Conservation (phyloP, 2,329 filamentous ascomycete genomes). For the Trichoderma sp. region DNA sequence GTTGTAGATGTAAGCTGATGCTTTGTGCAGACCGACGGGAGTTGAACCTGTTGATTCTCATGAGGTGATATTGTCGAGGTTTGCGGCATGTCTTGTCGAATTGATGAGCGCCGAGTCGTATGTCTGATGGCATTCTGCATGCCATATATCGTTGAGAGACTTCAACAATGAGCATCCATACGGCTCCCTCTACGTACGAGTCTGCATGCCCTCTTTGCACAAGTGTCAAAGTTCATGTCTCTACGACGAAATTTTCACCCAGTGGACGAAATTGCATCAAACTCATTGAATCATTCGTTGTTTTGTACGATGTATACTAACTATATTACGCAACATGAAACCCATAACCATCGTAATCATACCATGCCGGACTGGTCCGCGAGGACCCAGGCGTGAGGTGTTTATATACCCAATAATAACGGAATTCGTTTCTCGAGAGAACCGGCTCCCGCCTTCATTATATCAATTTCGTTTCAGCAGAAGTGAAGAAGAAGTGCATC, state of each 20-base stretch:
- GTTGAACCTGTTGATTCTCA: not conserved
- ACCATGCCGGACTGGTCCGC: not conserved
- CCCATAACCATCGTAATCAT: constrained; percentile 1
- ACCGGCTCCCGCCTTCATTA: constrained; percentile 6
- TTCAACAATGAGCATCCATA: not conserved
- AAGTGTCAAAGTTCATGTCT: not conserved
- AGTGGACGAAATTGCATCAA: not conserved
- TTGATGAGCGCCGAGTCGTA: not conserved
- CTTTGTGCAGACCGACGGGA: not conserved
- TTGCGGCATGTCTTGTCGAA: not conserved
- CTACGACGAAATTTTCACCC: not conserved
- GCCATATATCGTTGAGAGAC: not conserved
- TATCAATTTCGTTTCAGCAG: not conserved
- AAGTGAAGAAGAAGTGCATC: constrained; percentile 6
- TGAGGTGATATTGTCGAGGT: no score
- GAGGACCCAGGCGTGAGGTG: not conserved
- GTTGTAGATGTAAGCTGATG: constrained; percentile 7
- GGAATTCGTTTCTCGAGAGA: not conserved
- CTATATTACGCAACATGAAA: constrained; percentile 11
- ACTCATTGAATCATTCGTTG: not conserved
- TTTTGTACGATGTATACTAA: not conserved
- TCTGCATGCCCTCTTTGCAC: not conserved
- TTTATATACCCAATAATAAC: constrained; percentile 1
- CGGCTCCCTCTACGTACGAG: not conserved
- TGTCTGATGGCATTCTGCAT: not conserved